Base-by-base conservation (phyloP, 345 rosid genomes). In the Balakata baccata region DNA sequence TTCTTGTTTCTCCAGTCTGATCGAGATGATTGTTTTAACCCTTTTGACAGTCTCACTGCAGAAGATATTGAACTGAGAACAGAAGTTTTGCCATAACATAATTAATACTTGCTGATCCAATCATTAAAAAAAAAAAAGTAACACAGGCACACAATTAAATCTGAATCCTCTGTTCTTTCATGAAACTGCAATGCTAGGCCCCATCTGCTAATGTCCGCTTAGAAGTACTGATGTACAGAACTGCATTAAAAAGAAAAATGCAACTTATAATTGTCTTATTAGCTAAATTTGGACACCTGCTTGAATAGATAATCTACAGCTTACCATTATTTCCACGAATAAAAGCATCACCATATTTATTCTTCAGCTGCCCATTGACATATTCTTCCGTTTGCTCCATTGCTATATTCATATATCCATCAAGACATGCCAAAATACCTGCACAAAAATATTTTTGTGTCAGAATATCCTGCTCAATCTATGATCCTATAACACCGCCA, bases 331-430 rank as follows among this genome's bases (percentile, higher is more conserved):
- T 95, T 29, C 98, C 99, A 56, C 98, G 96, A 66, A 92, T 95
- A 68, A 95, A 29, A 70, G 99, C 98, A 54, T 95, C 99, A 0
- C 97, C 99, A 9, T 95, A 91, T 77, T 95, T 95, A 65, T 95
- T 92, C 79, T 95, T 95, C 62, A 92, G 83, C 83, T 95, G 98
- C 5, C 99, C 98, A 60, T 95, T 92, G 3, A 92, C 96, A 16
- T 95, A 89, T 79, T 95, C 98, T 64, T 95, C 98, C 0, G 97
- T 95, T 79, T 92, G 98, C 74, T 91, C 99, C 99, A 95, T 95
- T 6, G 99, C 99, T 65, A 95, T 91, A 71, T 92, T 95, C 97
- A 90, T 94, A 74, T 92, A 95, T 17, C 98, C 98, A 82, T 94
- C 99, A 22, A 95, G 85, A 77, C 97, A 90, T 7, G 99, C 88